These are phyloP conservation scores for Rhynchospora breviuscula DNA, from an alignment of 176 grass and related monocot species.

Conservation along the genomic window DNA sequence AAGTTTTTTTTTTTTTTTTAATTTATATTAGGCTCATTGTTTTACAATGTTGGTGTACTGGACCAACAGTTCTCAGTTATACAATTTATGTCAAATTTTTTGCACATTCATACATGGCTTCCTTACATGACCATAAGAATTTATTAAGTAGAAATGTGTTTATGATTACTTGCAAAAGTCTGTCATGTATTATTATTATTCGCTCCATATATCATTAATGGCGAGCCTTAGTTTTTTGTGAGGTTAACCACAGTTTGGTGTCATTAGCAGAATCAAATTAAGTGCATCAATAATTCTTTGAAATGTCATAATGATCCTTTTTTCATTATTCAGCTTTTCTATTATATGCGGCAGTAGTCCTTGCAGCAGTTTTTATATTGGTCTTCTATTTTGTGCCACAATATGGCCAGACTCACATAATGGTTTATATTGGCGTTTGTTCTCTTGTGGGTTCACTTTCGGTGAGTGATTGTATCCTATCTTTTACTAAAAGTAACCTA, in stretches of 20 bases:
- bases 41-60: not conserved
- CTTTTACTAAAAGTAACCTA: not conserved
- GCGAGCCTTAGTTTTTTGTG: not conserved
- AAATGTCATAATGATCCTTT: slow-evolving; percentile 15
- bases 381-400: slow-evolving; percentile 70
- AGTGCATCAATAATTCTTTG: not conserved
- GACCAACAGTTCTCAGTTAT: not conserved
- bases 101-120: too few relatives aligned
- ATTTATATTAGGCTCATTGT: not conserved
- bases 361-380: slow-evolving; percentile 67
- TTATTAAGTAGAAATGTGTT: not conserved
- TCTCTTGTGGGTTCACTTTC: slow-evolving; percentile 94
- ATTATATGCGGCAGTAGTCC: slow-evolving; percentile 59
- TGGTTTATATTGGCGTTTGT: slow-evolving; percentile 96
- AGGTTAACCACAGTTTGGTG: not conserved
- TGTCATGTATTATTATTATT: not conserved
- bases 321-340: slow-evolving; percentile 58
- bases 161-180: not conserved
- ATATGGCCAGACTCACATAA: slow-evolving; percentile 95
- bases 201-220: slow-evolving; percentile 4
- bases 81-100: not conserved
- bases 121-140: not conserved
- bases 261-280: not conserved
- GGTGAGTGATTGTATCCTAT: slow-evolving; percentile 42
- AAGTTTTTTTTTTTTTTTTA: not conserved